Evolutionary conservation across 805 yeast genomes (phyloP).

Genomic region (Starmerella vaccinii): DNA sequence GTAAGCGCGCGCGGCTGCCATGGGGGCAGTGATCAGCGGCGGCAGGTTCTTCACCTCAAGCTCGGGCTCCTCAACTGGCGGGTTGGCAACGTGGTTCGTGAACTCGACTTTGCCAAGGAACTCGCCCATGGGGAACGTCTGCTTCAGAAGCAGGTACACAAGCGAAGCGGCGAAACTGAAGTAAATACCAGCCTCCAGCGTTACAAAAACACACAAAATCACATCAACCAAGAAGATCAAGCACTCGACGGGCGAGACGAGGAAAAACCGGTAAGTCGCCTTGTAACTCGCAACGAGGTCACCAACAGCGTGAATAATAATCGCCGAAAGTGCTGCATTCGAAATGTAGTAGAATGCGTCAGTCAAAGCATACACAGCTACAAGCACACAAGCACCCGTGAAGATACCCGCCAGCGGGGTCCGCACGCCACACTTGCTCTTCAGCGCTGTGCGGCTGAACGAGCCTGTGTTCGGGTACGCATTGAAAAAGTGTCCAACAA

Average conservation of each 20-base stretch:
- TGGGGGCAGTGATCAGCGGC: not conserved
- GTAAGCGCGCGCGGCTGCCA: conserved; percentile 4
- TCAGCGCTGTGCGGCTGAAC: conserved; percentile 85
- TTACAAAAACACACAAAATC: conserved; percentile 60
- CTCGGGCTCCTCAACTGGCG: conserved; percentile 39
- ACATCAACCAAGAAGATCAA: conserved; percentile 65
- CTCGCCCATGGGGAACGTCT: conserved; percentile 71
- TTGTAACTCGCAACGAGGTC: conserved; percentile 58
- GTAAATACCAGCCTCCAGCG: conserved; percentile 83
- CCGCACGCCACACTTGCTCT: conserved; percentile 89
- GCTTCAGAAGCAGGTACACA: conserved; percentile 60
- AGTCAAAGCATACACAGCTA: conserved; percentile 78
- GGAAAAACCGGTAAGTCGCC: conserved; percentile 50
- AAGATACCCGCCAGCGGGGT: conserved; percentile 88
- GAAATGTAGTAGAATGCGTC: conserved; percentile 81
- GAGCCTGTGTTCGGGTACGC: conserved; percentile 97
- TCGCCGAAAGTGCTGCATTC: conserved; percentile 74
- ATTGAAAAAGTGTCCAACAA: conserved; percentile 81
- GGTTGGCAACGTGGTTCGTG: conserved; percentile 48
- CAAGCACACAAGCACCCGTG: conserved; percentile 78
- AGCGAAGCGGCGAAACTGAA: conserved; percentile 79
- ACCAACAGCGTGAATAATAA: conserved; percentile 86
- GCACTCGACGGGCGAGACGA: conserved; percentile 61
- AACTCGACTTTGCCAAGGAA: conserved; percentile 71
- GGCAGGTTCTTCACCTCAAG: conserved; percentile 5